A percentile compares a stretch with the other conserved stretches of the same genome.
Conservation (phyloP, 768 basidiomycete genomes). For the Hericium rajendrae region DNA sequence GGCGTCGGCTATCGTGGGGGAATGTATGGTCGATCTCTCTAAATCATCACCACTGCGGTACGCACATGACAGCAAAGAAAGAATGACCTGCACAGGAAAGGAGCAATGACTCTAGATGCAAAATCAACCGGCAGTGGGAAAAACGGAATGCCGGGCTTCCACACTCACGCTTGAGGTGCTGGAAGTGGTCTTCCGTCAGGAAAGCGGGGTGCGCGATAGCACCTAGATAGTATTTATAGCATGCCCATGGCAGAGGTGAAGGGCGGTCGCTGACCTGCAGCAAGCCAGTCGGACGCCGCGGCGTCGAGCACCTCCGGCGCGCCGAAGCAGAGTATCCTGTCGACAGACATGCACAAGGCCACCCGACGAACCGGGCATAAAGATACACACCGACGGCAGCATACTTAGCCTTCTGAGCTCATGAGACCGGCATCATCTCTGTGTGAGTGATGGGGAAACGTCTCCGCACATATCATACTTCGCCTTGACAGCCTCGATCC, state of each 20-base stretch:
- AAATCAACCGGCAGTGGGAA: too few species aligned
- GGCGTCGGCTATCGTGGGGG: slow-evolving; percentile 39
- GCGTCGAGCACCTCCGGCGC: not conserved
- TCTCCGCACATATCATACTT: not conserved
- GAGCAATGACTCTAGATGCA: slow-evolving; percentile 36
- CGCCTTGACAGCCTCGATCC: not conserved
- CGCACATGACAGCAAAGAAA: too few species aligned
- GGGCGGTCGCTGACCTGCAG: not conserved
- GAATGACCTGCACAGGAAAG: slow-evolving; percentile 43
- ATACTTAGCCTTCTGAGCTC: not conserved
- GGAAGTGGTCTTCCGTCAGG: not conserved
- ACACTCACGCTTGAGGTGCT: not conserved
- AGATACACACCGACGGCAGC: not conserved
- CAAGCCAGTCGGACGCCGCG: not conserved
- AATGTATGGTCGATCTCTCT: slow-evolving; percentile 47
- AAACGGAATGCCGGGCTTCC: not conserved
- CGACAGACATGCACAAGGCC: too few species aligned
- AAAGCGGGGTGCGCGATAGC: not conserved
- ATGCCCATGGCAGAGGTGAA: not conserved
- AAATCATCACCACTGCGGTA: not conserved
- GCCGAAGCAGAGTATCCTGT: slow-evolving; percentile 1
- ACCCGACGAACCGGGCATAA: not conserved
- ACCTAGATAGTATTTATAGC: not conserved
- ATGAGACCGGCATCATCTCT: not conserved
- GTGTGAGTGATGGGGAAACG: not conserved